Conservation (phyloP, 2,329 filamentous ascomycete species). For the Blumeria graminis region DNA sequence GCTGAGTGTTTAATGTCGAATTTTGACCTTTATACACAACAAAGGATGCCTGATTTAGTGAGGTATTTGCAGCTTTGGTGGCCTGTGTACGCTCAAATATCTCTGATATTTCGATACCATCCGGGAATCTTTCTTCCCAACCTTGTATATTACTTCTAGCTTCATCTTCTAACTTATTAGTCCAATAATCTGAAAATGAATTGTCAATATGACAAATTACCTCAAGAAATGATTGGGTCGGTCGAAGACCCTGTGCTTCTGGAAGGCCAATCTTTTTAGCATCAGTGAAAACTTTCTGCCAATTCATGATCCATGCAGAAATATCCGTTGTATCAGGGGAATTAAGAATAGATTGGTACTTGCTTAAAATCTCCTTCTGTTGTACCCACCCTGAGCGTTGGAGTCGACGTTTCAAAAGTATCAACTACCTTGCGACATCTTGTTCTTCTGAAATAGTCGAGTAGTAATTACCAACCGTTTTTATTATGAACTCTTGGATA, state of each 20-base stretch:
- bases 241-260: not conserved
- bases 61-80: not conserved
- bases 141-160: not conserved
- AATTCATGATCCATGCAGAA: not conserved
- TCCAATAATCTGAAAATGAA: not conserved
- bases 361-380: not conserved
- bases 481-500: not conserved
- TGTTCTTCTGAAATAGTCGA: not conserved
- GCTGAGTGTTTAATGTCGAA: not conserved
- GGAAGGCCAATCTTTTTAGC: not conserved
- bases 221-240: not conserved
- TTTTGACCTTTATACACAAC: not conserved
- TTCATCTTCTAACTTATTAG: not conserved
- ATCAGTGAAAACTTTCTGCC: not conserved
- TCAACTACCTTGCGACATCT: not conserved
- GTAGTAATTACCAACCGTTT: not conserved
- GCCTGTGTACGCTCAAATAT: not conserved
- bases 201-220: not conserved
- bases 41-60: not conserved
- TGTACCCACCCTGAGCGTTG: not conserved
- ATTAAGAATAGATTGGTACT: not conserved
- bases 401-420: not conserved
- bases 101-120: not conserved
- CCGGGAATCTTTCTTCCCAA: not conserved
- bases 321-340: not conserved